Evolutionary conservation across 257 asterid species (phyloP).

Genomic region (Sherardia arvensis): DNA sequence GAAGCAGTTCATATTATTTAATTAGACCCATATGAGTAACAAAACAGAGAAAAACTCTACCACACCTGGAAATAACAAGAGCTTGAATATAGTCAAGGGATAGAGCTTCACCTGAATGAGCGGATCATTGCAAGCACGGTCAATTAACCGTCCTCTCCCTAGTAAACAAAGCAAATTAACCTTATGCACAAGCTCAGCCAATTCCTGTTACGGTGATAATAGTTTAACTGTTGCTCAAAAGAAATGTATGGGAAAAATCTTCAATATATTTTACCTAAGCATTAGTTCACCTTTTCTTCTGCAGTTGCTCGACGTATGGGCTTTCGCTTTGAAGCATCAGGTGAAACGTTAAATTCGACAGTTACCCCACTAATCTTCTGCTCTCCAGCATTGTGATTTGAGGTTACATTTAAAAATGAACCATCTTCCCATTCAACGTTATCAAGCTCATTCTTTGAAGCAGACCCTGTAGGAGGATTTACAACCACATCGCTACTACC

Average conservation of each 20-base stretch:
- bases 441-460: slow-evolving; percentile 35
- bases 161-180: slow-evolving; percentile 85
- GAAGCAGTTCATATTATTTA: neutral
- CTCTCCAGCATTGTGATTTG: slow-evolving; percentile 26
- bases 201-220: slow-evolving; percentile 45
- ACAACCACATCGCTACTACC: slow-evolving; percentile 23
- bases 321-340: slow-evolving; percentile 46
- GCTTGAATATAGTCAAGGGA: neutral
- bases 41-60: neutral
- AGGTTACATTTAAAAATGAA: slow-evolving; percentile 25
- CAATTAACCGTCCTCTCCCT: slow-evolving; percentile 87
- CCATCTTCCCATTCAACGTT: slow-evolving; percentile 92
- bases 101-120: slow-evolving; percentile 66
- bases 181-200: slow-evolving; percentile 82
- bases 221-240: slow-evolving; percentile 1
- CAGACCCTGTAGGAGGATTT: slow-evolving; percentile 23
- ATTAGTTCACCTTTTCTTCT: slow-evolving; percentile 61
- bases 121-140: slow-evolving; percentile 73
- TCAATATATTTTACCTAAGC: slow-evolving; percentile 3
- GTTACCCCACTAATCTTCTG: slow-evolving; percentile 46
- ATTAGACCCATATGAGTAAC: neutral
- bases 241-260: slow-evolving; percentile 2
- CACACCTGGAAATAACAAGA: neutral
- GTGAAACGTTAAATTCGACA: slow-evolving; percentile 68
- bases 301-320: slow-evolving; percentile 71